Evolutionary conservation across 2,329 filamentous ascomycete species (phyloP), one percentile per base, ranked within the genome.

Genomic region (Coniosporium tulheliwenetii): DNA sequence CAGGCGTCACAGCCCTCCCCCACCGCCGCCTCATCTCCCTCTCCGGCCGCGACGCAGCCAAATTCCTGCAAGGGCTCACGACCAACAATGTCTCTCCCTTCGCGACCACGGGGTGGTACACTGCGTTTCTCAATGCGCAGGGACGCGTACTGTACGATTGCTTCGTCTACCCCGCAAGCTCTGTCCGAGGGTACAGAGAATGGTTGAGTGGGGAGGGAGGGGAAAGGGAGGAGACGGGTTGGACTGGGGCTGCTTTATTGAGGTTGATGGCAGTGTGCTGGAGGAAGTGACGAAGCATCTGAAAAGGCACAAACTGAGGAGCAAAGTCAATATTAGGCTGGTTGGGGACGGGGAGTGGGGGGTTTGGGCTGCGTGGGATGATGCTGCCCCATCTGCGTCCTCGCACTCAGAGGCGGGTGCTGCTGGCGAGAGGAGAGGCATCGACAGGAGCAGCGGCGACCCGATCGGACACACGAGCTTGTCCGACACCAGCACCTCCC

Each of bases 61-160:
- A 81, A 49, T 96, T 87, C 60, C 73, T 98, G 2, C 86, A 96
- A 58, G 87, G 89, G 41, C 75, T 93, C 42, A 74, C 91, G 47
- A 94, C 89, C 1, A 75, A 80, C 46, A 81, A 79, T 46, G 72
- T 85, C 46, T 59, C 39, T 10, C 42, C 49, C 7, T 46, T 62
- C 2, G 59, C 59, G 16, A 52, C 49, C 3, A 61, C 64, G 1
- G 79, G 77, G 3, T 78, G 81, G 57, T 96, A 93, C 61, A 71
- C 81, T 5, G 85, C 79, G 0, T 94, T 98, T 53, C 69, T 98
- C 35, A 93, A 82, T 49, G 85, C 89, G 7, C 60, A 61, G 30
- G 91, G 91, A 35, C 75, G 87, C 43, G 73, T 98, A 8, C 66
- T 95, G 36, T 75, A 89, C 64, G 91, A 98, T 62, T 81, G 86